Base-by-base conservation (phyloP, 2,329 filamentous ascomycete species). In the Dothideomycetidae sp. region DNA sequence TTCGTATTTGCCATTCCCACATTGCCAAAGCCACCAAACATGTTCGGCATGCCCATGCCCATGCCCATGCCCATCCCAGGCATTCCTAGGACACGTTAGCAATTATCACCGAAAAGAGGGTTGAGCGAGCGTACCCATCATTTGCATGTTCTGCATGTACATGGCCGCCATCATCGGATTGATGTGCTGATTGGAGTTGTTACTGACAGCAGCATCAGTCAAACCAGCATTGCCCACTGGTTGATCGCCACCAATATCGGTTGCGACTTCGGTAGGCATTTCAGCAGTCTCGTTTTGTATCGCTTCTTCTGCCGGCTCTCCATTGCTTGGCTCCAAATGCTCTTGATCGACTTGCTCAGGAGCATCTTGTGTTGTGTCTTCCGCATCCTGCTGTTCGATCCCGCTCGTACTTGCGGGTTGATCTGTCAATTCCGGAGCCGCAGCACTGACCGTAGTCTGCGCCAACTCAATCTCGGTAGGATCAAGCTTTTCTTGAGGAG, bases 11-110 rank as follows among this genome's bases (percentile, higher is more conserved):
- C 81, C 74, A 81, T 80, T 67, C 75, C 75, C 68, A 75, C 73
- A 55, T 66, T 64, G 63, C 73, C 72, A 59, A 79, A 83, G 57
- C 74, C 73, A 66, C 75, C 74, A 66, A 75, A 83, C 78, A 85
- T 82, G 69, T 71, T 77, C 57, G 80, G 74, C 43, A 76, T 75
- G 68, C 86, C 81, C 82, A 93, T 90, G n/a, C n/a, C n/a, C n/a
- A n/a, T n/a, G n/a, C n/a, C n/a, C 21, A 26, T 26, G 59, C 71
- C 71, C 79, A 88, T 84, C 53, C 74, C 74, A 48, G 78, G 66
- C 79, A 90, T 86, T 54, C 75, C 81, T 81, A 47, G 28, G 33
- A 32, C 23, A 19, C 29, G 28, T 42, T 15, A 42, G 37, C 15
- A 31, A 10, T n/a, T 19, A 9, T 3, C 29, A 16, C 3, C 5